A percentile compares a stretch with the other conserved stretches of the same genome.
These are phyloP conservation scores for Elasticomyces elasticus DNA, from an alignment of 495 filamentous ascomycete species.

Conservation along the genomic window DNA sequence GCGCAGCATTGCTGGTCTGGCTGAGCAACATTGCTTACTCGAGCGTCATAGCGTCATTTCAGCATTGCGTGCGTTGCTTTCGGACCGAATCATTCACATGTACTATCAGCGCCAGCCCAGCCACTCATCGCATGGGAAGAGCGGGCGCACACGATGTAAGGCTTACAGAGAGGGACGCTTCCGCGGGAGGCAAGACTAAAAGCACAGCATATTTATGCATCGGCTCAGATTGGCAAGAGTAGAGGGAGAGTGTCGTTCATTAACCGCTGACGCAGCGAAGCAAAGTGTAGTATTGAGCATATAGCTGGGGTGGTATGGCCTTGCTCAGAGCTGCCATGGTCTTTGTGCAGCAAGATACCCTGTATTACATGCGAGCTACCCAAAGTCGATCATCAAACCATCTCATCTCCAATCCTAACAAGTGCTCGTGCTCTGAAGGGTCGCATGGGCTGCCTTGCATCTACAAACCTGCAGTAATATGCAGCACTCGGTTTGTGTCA, in stretches of 20 bases:
- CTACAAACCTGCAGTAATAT: too few relatives aligned
- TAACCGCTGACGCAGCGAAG: background rate
- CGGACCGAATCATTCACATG: background rate
- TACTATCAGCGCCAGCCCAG: background rate
- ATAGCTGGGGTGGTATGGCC: background rate
- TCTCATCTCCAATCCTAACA: too few relatives aligned
- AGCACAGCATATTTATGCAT: background rate
- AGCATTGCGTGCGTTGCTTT: constrained; percentile 11
- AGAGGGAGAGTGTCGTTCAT: background rate
- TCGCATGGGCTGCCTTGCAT: too few relatives aligned
- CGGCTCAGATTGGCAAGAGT: background rate
- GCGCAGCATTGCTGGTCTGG: background rate
- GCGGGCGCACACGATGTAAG: background rate
- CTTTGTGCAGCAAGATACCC: too few relatives aligned
- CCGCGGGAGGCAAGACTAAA: background rate
- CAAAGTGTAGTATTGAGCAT: background rate
- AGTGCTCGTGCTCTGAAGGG: too few relatives aligned
- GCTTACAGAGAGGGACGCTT: background rate
- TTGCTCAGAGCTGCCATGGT: background rate
- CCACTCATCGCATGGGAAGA: background rate
- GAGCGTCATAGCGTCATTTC: constrained; percentile 29
- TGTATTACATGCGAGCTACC: too few relatives aligned
- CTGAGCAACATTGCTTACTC: background rate
- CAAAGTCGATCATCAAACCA: too few relatives aligned
- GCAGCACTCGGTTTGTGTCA: too few relatives aligned